Evolutionary conservation across 2,329 filamentous ascomycete genomes (phyloP).

Genomic region (Diplodia scrobiculata): DNA sequence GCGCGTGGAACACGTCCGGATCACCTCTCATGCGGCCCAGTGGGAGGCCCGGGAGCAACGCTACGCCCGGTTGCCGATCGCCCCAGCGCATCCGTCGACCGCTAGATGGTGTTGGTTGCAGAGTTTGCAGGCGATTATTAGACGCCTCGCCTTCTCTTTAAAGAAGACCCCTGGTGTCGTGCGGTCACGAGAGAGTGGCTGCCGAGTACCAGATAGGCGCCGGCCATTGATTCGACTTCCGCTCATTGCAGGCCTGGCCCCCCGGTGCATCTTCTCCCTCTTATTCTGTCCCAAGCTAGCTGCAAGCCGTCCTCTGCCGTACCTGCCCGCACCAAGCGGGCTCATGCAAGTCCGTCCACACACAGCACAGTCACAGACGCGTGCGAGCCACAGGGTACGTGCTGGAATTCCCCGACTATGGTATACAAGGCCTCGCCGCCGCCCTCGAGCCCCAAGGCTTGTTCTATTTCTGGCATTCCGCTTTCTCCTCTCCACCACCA

Average conservation of each 20-base stretch:
- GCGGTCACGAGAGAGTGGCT: constrained; percentile 29
- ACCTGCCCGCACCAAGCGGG: constrained; percentile 39
- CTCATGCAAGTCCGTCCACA: constrained; percentile 48
- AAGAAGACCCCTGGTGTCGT: constrained; percentile 23
- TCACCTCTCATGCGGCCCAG: constrained; percentile 15
- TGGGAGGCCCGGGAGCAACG: constrained; percentile 19
- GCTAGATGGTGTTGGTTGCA: constrained; percentile 14
- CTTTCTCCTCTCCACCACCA: constrained; percentile 1
- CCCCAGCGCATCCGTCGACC: constrained; percentile 3
- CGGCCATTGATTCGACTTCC: constrained; percentile 28
- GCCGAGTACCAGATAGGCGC: constrained; percentile 28
- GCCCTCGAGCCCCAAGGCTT: constrained; percentile 23
- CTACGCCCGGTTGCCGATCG: constrained; percentile 17
- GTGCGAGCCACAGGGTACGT: constrained; percentile 39
- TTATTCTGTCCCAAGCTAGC: constrained; percentile 41
- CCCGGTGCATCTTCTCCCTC: constrained; percentile 37
- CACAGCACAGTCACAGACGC: constrained; percentile 42
- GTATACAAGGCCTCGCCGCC: constrained; percentile 37
- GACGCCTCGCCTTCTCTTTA: constrained; percentile 27
- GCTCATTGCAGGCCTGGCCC: constrained; percentile 26
- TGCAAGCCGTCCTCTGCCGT: constrained; percentile 40
- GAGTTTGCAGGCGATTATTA: constrained; percentile 21
- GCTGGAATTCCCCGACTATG: constrained; percentile 37
- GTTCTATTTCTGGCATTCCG: constrained; percentile 32
- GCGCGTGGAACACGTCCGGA: constrained; percentile 21